A percentile compares a stretch with the other conserved stretches of the same genome.
phyloP scores from a whole-genome alignment of 352 stramenopile genomes.

The Globisporangium alternatum region DNA sequence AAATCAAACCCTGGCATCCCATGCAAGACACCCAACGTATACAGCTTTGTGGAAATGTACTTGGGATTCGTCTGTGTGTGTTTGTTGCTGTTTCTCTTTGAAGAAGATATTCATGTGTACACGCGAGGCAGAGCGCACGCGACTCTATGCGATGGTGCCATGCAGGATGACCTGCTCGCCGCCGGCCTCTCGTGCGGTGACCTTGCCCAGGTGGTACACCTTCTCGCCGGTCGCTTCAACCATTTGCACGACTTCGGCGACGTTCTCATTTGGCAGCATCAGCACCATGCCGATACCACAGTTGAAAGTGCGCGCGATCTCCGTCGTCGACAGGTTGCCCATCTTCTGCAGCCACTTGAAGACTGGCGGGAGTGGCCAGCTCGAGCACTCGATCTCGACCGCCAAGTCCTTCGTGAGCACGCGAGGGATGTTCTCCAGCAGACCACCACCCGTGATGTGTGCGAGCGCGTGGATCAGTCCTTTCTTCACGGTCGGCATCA shows the following conservation, averaged over 20 bases:
- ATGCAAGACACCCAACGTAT: not conserved
- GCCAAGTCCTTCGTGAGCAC: conserved; percentile 91
- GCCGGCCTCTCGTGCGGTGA: conserved; percentile 50
- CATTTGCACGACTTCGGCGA: conserved; percentile 81
- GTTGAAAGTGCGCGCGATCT: conserved; percentile 98
- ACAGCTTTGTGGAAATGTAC: conserved; percentile 9
- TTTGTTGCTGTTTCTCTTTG: conserved; percentile 4
- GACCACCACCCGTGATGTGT: conserved; percentile 98
- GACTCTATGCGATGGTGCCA: conserved; percentile 53
- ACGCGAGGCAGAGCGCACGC: not conserved
- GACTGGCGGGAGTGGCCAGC: conserved; percentile 91
- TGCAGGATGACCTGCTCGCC: conserved; percentile 87
- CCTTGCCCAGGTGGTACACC: conserved; percentile 88
- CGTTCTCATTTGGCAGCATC: conserved; percentile 89
- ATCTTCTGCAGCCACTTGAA: conserved; percentile 98
- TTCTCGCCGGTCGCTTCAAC: conserved; percentile 86
- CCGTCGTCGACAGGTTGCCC: conserved; percentile 90
- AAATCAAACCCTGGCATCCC: not conserved
- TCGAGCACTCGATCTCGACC: conserved; percentile 91
- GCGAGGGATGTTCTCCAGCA: conserved; percentile 98
- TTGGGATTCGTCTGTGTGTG: not conserved
- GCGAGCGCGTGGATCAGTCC: conserved; percentile 90
- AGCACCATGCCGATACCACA: conserved; percentile 99
- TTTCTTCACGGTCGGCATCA: conserved; percentile 80
- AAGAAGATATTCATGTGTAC: conserved; percentile 3